These are phyloP conservation scores for Ceratocystis cubensis DNA, from an alignment of 2,329 filamentous ascomycete genomes.

Conservation along the genomic window DNA sequence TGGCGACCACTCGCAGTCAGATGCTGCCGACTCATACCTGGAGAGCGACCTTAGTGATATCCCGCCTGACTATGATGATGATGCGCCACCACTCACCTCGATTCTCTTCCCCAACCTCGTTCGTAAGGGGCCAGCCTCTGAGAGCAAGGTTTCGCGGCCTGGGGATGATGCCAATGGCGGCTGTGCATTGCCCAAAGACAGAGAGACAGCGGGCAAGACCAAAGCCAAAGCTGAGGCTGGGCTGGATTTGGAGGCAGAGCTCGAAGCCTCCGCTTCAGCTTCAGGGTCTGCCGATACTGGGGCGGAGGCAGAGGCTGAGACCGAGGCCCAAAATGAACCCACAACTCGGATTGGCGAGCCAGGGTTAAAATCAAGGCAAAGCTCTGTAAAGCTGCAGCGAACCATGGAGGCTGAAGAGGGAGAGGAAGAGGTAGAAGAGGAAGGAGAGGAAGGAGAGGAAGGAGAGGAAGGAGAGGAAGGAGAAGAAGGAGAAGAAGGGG, in stretches of 20 bases:
- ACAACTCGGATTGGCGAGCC: background rate
- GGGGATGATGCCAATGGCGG: background rate
- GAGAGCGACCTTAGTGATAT: conserved; percentile 59
- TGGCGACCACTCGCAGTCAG: conserved; percentile 24
- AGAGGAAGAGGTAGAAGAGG: background rate
- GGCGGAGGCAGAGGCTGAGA: background rate
- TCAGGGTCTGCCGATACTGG: too few species aligned
- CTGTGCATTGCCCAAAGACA: conserved; percentile 11
- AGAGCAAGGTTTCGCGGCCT: conserved; percentile 15
- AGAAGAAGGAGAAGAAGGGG: background rate
- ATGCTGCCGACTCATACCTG: conserved; percentile 42
- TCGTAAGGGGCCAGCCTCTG: conserved; percentile 16
- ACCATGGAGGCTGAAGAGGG: background rate
- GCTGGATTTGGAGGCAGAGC: too few species aligned
- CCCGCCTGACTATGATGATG: conserved; percentile 45
- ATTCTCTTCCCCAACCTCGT: conserved; percentile 39
- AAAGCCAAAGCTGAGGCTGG: background rate
- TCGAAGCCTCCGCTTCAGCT: too few species aligned
- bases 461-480: background rate
- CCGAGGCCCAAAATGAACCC: background rate
- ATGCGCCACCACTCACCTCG: conserved; percentile 36
- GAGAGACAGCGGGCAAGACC: background rate
- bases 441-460: background rate
- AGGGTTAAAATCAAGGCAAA: background rate
- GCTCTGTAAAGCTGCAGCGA: background rate